These are phyloP conservation scores for Vitis hybrid DNA, from an alignment of 177 flowering plant species.

Conservation along the genomic window DNA sequence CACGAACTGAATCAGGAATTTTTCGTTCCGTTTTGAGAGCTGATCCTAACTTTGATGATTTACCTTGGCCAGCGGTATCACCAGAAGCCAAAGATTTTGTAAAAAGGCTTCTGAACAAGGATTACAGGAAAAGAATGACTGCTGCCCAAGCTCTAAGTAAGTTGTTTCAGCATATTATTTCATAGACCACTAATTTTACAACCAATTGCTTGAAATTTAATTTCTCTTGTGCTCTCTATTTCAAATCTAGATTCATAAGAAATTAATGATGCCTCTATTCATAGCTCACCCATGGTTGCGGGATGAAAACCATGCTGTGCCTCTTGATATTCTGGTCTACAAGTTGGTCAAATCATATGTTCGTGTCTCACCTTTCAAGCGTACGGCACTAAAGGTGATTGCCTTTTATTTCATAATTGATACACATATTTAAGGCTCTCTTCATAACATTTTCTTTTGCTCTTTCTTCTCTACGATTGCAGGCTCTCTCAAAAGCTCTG, in stretches of 20 bases:
- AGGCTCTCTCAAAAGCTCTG: conserved; percentile 90
- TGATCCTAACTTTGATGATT: conserved; percentile 88
- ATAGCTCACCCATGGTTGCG: conserved; percentile 99
- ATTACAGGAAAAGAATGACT: conserved; percentile 94
- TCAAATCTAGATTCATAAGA: background rate
- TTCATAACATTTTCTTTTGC: background rate
- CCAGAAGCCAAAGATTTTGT: conserved; percentile 94
- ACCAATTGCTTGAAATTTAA: no score
- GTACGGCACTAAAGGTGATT: conserved; percentile 84
- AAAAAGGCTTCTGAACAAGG: conserved; percentile 84
- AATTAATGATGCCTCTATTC: conserved; percentile 15
- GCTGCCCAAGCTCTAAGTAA: conserved; percentile 93
- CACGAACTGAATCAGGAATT: conserved; percentile 94
- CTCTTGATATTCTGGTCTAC: conserved; percentile 78
- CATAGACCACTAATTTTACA: background rate
- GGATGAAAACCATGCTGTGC: conserved; percentile 50
- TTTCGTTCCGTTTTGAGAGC: conserved; percentile 94
- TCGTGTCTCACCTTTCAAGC: conserved; percentile 82
- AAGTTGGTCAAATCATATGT: conserved; percentile 85
- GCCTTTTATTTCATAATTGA: background rate
- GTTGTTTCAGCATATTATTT: conserved; percentile 12
- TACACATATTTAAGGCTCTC: background rate
- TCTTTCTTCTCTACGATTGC: conserved; percentile 17
- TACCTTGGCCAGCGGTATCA: conserved; percentile 87
- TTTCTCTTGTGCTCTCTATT: background rate